Evolutionary conservation across 371 early-diverging fungal species (phyloP).

Genomic region (Circinella umbellata): DNA sequence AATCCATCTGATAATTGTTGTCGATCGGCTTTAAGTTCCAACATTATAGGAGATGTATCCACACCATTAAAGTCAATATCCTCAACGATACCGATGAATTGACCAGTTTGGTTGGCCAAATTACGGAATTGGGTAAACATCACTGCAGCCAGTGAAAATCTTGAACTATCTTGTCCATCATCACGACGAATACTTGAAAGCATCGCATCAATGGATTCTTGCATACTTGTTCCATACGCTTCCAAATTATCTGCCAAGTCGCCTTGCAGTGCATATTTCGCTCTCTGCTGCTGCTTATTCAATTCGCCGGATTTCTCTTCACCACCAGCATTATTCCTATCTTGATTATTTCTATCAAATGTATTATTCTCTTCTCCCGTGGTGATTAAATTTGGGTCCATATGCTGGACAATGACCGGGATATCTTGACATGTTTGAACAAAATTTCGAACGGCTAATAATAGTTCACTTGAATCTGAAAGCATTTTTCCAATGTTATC

Average conservation of each 20-base stretch:
- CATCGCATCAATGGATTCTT: slow-evolving; percentile 42
- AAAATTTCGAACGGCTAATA: slow-evolving; percentile 79
- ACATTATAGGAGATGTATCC: slow-evolving; percentile 25
- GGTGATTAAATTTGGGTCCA: slow-evolving; percentile 43
- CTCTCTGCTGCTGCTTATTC: slow-evolving; percentile 1
- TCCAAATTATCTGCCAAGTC: slow-evolving; percentile 40
- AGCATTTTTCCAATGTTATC: slow-evolving; percentile 38
- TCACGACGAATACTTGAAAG: slow-evolving; percentile 21
- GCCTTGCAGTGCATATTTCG: slow-evolving; percentile 28
- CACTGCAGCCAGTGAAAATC: slow-evolving; percentile 58
- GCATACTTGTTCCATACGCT: slow-evolving; percentile 42
- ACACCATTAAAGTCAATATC: slow-evolving; percentile 41
- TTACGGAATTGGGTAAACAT: slow-evolving; percentile 57
- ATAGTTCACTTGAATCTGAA: slow-evolving; percentile 59
- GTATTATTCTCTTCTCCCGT: slow-evolving; percentile 5
- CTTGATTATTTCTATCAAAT: slow-evolving; percentile 19
- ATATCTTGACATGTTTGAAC: slow-evolving; percentile 74
- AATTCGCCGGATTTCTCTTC: background rate
- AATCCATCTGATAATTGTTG: slow-evolving; percentile 70
- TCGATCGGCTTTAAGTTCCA: slow-evolving; percentile 23
- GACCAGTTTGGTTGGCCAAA: slow-evolving; percentile 46
- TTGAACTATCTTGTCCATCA: slow-evolving; percentile 23
- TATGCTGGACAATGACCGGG: slow-evolving; percentile 60
- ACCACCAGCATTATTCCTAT: background rate
- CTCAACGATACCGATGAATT: slow-evolving; percentile 46